Conservation (phyloP, 345 rosid species). For the Sisymbrium irio region DNA sequence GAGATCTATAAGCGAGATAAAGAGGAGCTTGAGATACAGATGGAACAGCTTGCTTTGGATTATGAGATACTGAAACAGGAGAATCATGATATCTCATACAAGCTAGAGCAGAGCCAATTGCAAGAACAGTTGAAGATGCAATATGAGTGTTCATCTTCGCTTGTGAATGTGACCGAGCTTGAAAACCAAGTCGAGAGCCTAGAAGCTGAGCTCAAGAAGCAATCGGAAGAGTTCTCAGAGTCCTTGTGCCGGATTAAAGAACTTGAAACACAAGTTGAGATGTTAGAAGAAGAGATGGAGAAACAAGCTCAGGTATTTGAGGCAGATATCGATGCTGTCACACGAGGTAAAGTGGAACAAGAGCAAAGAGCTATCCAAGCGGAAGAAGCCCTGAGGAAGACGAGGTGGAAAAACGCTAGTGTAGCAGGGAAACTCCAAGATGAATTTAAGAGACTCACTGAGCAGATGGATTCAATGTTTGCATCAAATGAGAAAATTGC, state of each 20-base stretch:
- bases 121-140: constrained; percentile 80
- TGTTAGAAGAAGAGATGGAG: constrained; percentile 71
- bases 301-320: constrained; percentile 54
- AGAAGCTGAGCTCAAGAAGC: constrained; percentile 49
- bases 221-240: constrained; percentile 43
- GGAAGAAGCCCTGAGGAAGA: constrained; percentile 67
- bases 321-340: constrained; percentile 61
- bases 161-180: constrained; percentile 48
- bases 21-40: constrained; percentile 85
- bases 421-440: constrained; percentile 83
- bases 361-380: constrained; percentile 86
- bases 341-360: constrained; percentile 58
- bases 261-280: constrained; percentile 47
- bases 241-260: constrained; percentile 50
- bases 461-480: constrained; percentile 74
- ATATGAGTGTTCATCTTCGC: constrained; percentile 58
- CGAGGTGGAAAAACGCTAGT: constrained; percentile 66
- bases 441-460: constrained; percentile 68
- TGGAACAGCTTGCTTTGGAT: constrained; percentile 95
- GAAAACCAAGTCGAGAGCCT: constrained; percentile 48
- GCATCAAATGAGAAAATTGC: constrained; percentile 86
- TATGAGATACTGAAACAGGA: constrained; percentile 94
- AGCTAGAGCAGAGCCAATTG: constrained; percentile 79
- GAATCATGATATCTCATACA: constrained; percentile 65
- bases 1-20: constrained; percentile 77